These are phyloP conservation scores for Hanseniaspora thailandica DNA, from an alignment of 805 yeast species.

Conservation along the genomic window DNA sequence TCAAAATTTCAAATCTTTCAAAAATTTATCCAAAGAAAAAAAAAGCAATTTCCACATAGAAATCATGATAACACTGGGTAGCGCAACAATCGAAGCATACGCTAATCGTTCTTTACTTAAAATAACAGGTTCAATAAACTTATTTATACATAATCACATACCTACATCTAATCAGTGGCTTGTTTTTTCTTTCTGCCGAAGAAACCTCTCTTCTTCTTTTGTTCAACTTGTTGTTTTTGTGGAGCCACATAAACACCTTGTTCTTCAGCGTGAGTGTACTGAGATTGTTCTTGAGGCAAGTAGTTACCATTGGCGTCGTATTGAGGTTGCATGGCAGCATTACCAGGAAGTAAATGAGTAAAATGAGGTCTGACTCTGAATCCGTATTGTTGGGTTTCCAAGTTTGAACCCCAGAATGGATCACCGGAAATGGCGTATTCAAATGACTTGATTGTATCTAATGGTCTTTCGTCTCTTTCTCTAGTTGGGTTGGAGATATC, in stretches of 20 bases:
- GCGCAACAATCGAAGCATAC: neutral
- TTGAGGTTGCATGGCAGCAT: constrained; percentile 22
- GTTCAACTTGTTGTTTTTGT: constrained; percentile 32
- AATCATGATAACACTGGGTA: neutral
- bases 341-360: constrained; percentile 24
- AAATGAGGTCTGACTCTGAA: constrained; percentile 68
- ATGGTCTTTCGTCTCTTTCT: constrained; percentile 86
- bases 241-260: constrained; percentile 55
- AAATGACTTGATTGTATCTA: constrained; percentile 88
- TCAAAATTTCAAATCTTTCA: neutral
- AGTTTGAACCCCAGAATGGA: constrained; percentile 58
- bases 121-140: neutral
- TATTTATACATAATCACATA: too few relatives aligned
- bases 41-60: neutral
- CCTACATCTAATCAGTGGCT: neutral
- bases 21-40: neutral
- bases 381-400: constrained; percentile 69
- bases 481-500: constrained; percentile 92
- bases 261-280: constrained; percentile 31
- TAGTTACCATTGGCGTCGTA: constrained; percentile 26
- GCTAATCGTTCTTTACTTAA: too few relatives aligned
- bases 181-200: constrained; percentile 59
- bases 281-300: constrained; percentile 20
- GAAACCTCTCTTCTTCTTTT: constrained; percentile 68
- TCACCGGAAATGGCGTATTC: constrained; percentile 94